Evolutionary conservation across 2,329 filamentous ascomycete species (phyloP).

Genomic region (Dryadomyces sulphureus): DNA sequence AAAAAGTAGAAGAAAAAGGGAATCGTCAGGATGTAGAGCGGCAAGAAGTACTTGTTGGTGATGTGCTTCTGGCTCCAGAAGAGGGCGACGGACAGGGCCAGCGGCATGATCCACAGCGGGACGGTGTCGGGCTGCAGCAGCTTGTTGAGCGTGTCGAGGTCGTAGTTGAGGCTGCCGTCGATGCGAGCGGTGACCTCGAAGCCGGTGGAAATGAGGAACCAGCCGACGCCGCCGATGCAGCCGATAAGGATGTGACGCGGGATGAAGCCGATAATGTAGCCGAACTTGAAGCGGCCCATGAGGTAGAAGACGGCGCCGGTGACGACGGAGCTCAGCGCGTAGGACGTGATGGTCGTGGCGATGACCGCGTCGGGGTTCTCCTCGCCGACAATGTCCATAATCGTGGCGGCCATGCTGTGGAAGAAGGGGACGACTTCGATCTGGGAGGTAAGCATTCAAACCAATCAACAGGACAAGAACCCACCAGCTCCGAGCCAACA

Average conservation of each 20-base stretch:
- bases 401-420: conserved; percentile 92
- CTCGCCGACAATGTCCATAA: conserved; percentile 62
- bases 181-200: conserved; percentile 86
- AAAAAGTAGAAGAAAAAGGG: conserved; percentile 66
- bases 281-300: conserved; percentile 76
- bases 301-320: conserved; percentile 85
- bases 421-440: conserved; percentile 99
- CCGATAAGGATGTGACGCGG: conserved; percentile 91
- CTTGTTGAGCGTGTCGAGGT: conserved; percentile 58
- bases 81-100: conserved; percentile 60
- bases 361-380: conserved; percentile 75
- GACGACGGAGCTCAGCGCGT: conserved; percentile 76
- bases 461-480: conserved; percentile 10
- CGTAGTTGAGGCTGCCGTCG: conserved; percentile 71
- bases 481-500: conserved; percentile 81
- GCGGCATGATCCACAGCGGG: conserved; percentile 68
- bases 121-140: conserved; percentile 62
- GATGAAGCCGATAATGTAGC: conserved; percentile 92
- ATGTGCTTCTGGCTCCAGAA: conserved; percentile 63
- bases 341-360: conserved; percentile 86
- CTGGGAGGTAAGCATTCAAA: conserved; percentile 19
- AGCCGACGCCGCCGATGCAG: conserved; percentile 93
- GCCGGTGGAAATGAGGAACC: conserved; percentile 83
- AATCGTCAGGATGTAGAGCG: conserved; percentile 70
- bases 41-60: conserved; percentile 72